These are phyloP conservation scores for Amborella trichopoda DNA, from an alignment of 164 flowering plant genomes.

Conservation along the genomic window DNA sequence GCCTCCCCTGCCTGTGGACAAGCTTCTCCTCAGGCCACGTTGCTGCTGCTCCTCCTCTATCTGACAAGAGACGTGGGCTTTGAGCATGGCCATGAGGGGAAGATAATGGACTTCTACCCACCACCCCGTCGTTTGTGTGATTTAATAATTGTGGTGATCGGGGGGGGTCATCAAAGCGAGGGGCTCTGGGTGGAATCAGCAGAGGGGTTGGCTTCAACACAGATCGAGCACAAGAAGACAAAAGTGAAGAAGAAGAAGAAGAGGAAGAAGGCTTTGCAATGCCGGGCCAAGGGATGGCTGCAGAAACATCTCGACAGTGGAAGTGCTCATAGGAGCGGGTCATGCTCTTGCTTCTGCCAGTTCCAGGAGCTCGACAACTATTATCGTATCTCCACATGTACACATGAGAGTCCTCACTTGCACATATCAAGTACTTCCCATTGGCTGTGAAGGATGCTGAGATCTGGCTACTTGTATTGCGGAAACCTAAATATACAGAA, in stretches of 20 bases:
- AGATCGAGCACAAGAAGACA: conserved; percentile 18
- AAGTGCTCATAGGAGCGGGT: conserved; percentile 85
- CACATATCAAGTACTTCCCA: conserved; percentile 79
- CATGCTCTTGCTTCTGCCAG: conserved; percentile 62
- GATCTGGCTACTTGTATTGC: conserved; percentile 86
- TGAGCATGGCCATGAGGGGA: conserved; percentile 39
- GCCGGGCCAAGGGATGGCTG: conserved; percentile 97
- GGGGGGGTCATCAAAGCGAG: conserved; percentile 29
- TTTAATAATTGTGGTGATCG: conserved; percentile 21
- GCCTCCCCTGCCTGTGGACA: no score
- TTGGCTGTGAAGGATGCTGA: conserved; percentile 74
- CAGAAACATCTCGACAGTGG: conserved; percentile 80
- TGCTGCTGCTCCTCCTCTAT: conserved; percentile 33
- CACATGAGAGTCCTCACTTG: conserved; percentile 94
- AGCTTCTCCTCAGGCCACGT: conserved; percentile 90
- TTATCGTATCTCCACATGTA: conserved; percentile 85
- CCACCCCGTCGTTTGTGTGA: conserved; percentile 18
- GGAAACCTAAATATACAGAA: conserved; percentile 90
- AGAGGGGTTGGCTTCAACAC: conserved; percentile 11
- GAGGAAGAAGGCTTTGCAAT: conserved; percentile 11
- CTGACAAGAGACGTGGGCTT: conserved; percentile 53
- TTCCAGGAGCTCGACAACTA: conserved; percentile 30
- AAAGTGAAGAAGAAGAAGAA: conserved; percentile 23
- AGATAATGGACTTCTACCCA: conserved; percentile 24
- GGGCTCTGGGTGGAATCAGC: conserved; percentile 38